Evolutionary conservation across 371 early-diverging fungal genomes (phyloP), one percentile per base, ranked within the genome.

Genomic region (Actinomortierella wolfii): DNA sequence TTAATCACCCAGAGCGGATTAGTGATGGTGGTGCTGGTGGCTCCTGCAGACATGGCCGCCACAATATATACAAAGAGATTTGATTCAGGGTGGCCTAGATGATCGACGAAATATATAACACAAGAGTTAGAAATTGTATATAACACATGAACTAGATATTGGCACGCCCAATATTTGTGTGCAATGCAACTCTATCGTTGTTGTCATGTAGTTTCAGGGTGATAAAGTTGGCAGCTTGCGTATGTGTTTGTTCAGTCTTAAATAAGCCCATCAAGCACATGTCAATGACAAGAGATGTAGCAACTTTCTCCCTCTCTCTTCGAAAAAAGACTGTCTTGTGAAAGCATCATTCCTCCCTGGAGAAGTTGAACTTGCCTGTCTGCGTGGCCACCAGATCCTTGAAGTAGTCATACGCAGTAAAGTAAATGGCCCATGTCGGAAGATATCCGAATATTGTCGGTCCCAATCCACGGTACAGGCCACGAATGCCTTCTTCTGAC

Each of bases 1-100:
- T 95, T 92, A 34, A 96, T 87, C 15, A 97, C 94, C 97, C 97
- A 97, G 17, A 96, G 74, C 11, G 97, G 97, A 53, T 94, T 95
- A 5, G 94, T 94, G 40, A 86, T 74, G 0, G 85, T 77, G 15
- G 94, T 93, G 18, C 90, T 89, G 3, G 90, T 77, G 18, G 88
- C 85, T 21, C 95, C 94, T n/a, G 97, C 94, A 25, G 84, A 80
- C 83, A 95, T 88, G 26, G 96, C 94, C 13, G 94, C 86, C 24
- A 86, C 56, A n/a, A 96, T 86, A 71, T 96, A 92, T 47, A 92
- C 85, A 42, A 85, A 42, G 81, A 83, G 80, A 61, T 82, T 83
- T 29, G 78, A 78, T 11, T 81, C 81, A 29, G 70, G 61, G 26
- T 67, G 78, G 23, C 78, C 83, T 83, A 57, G 0, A 58, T 26